Percentiles rank a stretch among this genome's conserved stretches.
phyloP scores from a whole-genome alignment of 805 yeast genomes.

The Ogataea corticis region DNA sequence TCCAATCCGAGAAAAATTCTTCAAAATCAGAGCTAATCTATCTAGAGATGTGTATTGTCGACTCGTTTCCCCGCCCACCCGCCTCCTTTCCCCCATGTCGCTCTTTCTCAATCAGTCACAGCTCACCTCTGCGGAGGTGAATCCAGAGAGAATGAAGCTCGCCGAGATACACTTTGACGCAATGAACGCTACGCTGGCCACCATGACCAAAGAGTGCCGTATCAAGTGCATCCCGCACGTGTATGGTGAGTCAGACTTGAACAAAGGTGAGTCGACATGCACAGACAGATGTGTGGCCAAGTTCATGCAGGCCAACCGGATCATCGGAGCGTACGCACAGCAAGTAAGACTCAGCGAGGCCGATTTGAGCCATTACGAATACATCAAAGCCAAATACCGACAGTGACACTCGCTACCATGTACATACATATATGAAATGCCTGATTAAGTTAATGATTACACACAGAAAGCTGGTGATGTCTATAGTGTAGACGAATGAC shows the following conservation, averaged over 20 bases:
- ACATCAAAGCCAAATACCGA: constrained; percentile 24
- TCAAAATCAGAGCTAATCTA: not conserved
- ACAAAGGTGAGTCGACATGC: constrained; percentile 82
- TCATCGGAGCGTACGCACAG: constrained; percentile 56
- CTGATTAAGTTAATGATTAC: constrained; percentile 6
- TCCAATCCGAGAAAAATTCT: not conserved
- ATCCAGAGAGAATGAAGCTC: constrained; percentile 57
- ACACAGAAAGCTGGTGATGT: constrained; percentile 1
- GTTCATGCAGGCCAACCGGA: constrained; percentile 70
- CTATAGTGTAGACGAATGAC: not conserved
- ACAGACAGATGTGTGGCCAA: constrained; percentile 85
- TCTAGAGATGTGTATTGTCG: not conserved
- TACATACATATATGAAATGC: constrained; percentile 5
- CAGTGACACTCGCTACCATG: not conserved
- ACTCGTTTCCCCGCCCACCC: not conserved
- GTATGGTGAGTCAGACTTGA: constrained; percentile 81
- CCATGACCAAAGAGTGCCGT: constrained; percentile 62
- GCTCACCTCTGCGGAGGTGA: constrained; percentile 46
- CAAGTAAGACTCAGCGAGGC: constrained; percentile 46
- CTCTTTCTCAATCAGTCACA: constrained; percentile 53
- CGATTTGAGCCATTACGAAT: constrained; percentile 33
- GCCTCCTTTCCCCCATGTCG: constrained; percentile 50
- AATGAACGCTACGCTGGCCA: constrained; percentile 47
- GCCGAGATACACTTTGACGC: constrained; percentile 73
- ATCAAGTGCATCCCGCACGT: constrained; percentile 82